Evolutionary conservation across 176 grass and related monocot genomes (phyloP).

Genomic region (Rhynchospora tenuis): DNA sequence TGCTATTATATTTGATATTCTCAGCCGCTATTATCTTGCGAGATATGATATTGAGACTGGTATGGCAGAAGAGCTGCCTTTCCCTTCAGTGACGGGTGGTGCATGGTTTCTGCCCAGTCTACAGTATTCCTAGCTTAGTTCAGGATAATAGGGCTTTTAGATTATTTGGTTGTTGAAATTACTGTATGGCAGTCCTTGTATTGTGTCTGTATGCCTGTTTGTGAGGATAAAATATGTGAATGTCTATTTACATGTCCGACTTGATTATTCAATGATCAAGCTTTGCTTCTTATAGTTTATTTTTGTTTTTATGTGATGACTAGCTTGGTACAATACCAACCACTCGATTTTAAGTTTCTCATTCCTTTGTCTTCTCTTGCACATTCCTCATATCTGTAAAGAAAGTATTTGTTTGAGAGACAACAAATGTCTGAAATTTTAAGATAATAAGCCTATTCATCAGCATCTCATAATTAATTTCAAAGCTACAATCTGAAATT

Average conservation of each 20-base stretch:
- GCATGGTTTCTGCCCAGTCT: background rate
- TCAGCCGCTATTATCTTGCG: background rate
- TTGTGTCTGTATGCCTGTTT: background rate
- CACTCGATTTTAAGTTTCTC: background rate
- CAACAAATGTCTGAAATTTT: background rate
- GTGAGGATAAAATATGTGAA: background rate
- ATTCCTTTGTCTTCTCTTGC: background rate
- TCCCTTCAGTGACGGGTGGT: background rate
- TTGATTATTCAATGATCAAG: background rate
- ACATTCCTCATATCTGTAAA: no score
- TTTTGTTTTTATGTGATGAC: background rate
- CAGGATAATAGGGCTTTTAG: no score
- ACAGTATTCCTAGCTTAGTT: background rate
- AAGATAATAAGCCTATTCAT: background rate
- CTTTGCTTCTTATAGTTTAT: background rate
- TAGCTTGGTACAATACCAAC: no score
- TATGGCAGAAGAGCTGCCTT: background rate
- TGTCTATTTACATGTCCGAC: background rate
- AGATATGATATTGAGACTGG: background rate
- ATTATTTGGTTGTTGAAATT: background rate
- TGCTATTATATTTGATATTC: background rate
- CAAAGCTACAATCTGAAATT: background rate
- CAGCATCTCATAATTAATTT: background rate
- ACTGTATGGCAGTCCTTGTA: background rate
- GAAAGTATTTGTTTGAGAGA: no score